Evolutionary conservation across 768 basidiomycete genomes (phyloP), one percentile per base, ranked within the genome.

Genomic region (Naematelia encephala): DNA sequence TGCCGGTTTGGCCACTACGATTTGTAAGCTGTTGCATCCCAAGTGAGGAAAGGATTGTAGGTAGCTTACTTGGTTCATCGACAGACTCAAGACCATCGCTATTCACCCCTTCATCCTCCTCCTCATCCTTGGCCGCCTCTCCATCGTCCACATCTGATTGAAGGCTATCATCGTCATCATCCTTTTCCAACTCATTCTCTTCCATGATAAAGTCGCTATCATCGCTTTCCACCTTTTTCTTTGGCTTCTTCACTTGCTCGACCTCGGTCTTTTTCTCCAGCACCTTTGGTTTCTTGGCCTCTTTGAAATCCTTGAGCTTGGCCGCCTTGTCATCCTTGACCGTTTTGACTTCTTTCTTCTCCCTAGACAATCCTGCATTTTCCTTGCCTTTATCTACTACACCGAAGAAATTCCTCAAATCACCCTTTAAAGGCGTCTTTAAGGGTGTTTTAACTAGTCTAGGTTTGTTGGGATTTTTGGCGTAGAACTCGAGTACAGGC

Each of bases 141-240:
- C 56, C 53, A n/a, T 54, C 54, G 4, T 48, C 64, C 43, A 54
- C 64, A n/a, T 43, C 59, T 5, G 54, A 53, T 4, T 54, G 51
- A 30, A 56, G 48, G 16, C 61, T 57, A 5, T 28, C 59, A 46
- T 63, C 59, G 3, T 56, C 67, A 13, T 44, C 60, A 56, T 1
- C 39, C 55, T 26, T 45, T 21, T 29, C 48, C 16, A n/a, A n/a
- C 42, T 50, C 54, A 23, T 63, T 61, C 11, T 64, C 68, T 1
- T 66, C 68, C 64, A 69, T 69, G n/a, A 64, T 58, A 47, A 69
- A 69, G 30, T 69, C 68, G 28, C 61, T 63, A 14, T 60, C 67
- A 19, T 61, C 60, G 12, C 48, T 27, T 3, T 61, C 56, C 16
- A 43, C 21, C 13, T 44, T 26, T 26, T 51, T 48, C 23, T 59